Conservation (phyloP, 1,284 basidiomycete species). For the Trametes pubescens region DNA sequence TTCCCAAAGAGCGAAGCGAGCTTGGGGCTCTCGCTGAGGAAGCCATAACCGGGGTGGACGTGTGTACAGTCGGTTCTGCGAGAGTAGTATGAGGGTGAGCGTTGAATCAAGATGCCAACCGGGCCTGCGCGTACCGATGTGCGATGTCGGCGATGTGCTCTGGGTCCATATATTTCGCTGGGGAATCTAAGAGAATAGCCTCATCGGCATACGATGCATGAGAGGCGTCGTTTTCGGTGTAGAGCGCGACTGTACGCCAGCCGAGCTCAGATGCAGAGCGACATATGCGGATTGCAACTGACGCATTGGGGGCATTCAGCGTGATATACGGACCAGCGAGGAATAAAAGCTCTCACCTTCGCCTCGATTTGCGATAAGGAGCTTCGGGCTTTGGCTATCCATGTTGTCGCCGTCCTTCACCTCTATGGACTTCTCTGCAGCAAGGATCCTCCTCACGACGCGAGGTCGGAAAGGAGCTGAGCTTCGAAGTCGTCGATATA, state of each 20-base stretch:
- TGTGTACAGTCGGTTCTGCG: slow-evolving; percentile 43
- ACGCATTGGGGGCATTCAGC: background rate
- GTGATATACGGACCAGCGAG: background rate
- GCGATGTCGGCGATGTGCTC: slow-evolving; percentile 23
- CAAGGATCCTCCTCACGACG: background rate
- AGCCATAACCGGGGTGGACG: slow-evolving; percentile 56
- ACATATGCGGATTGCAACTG: slow-evolving; percentile 29
- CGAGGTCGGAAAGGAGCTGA: background rate
- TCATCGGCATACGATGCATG: slow-evolving; percentile 28
- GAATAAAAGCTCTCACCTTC: slow-evolving; percentile 24
- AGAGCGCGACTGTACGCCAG: slow-evolving; percentile 28
- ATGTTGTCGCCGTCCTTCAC: background rate
- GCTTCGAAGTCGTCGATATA: background rate
- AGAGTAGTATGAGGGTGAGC: too few relatives aligned
- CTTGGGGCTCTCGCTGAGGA: slow-evolving; percentile 56
- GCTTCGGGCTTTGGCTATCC: slow-evolving; percentile 6
- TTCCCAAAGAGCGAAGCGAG: slow-evolving; percentile 50
- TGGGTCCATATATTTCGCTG: slow-evolving; percentile 25
- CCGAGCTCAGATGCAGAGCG: slow-evolving; percentile 28
- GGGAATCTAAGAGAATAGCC: slow-evolving; percentile 24
- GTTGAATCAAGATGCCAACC: too few relatives aligned
- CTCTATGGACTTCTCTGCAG: background rate
- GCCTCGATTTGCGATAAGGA: slow-evolving; percentile 30
- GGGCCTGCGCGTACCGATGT: slow-evolving; percentile 19
- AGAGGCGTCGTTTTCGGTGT: slow-evolving; percentile 24